phyloP scores from a whole-genome alignment of 768 basidiomycete genomes.

The Hericium coralloides region DNA sequence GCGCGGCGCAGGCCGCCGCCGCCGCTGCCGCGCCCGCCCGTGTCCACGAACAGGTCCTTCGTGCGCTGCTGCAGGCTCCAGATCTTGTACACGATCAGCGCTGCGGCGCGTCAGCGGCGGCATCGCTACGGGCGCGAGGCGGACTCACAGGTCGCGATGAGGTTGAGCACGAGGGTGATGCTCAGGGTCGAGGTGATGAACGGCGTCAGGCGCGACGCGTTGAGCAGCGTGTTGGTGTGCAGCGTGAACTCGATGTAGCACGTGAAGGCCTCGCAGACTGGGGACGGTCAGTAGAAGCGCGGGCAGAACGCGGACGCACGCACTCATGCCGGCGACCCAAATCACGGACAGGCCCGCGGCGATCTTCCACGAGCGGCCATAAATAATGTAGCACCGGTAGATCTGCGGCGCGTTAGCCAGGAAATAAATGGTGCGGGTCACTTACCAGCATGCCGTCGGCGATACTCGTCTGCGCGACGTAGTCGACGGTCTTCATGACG shows the following conservation, averaged over 20 bases:
- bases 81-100: neutral
- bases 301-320: slow-evolving; percentile 3
- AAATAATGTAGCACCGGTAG: slow-evolving; percentile 20
- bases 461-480: slow-evolving; percentile 33
- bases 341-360: slow-evolving; percentile 13
- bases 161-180: slow-evolving; percentile 1
- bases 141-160: neutral
- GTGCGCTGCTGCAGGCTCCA: neutral
- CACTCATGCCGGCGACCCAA: slow-evolving; percentile 14
- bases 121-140: too few species aligned
- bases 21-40: neutral
- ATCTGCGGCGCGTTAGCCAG: slow-evolving; percentile 3
- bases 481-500: slow-evolving; percentile 33
- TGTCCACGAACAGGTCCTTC: neutral
- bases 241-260: slow-evolving; percentile 7
- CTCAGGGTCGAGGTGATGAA: neutral
- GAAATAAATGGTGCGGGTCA: neutral
- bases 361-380: slow-evolving; percentile 12
- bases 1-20: slow-evolving; percentile 5
- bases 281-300: neutral
- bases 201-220: neutral
- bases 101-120: neutral
- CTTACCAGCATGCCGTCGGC: slow-evolving; percentile 35
- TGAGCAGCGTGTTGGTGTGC: neutral
- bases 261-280: slow-evolving; percentile 4